A percentile compares a stretch with the other conserved stretches of the same genome.
phyloP scores from a whole-genome alignment of 2,329 filamentous ascomycete species.

The Alternaria dauci region DNA sequence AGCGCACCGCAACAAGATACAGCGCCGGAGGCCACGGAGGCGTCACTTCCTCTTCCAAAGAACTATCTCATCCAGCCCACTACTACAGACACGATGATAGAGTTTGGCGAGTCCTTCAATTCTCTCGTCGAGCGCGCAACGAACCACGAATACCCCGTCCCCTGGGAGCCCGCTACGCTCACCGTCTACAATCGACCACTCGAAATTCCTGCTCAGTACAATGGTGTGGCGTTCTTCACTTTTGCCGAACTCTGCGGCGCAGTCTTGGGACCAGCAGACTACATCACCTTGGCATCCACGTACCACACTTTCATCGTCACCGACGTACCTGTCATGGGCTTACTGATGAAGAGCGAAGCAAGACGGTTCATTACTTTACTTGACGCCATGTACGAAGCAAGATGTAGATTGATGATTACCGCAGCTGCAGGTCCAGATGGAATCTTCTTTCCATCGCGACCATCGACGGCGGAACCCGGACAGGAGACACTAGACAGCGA shows the following conservation, averaged over 20 bases:
- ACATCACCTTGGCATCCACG: slow-evolving; percentile 79
- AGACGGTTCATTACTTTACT: slow-evolving; percentile 81
- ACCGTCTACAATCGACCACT: slow-evolving; percentile 71
- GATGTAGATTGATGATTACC: slow-evolving; percentile 75
- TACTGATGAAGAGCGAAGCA: slow-evolving; percentile 80
- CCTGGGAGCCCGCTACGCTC: slow-evolving; percentile 58
- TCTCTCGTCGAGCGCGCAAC: slow-evolving; percentile 32
- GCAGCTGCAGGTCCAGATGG: slow-evolving; percentile 74
- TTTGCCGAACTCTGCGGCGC: slow-evolving; percentile 72
- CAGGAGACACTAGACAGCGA: slow-evolving; percentile 50
- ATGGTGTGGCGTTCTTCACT: slow-evolving; percentile 69
- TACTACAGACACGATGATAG: slow-evolving; percentile 28
- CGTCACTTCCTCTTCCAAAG: slow-evolving; percentile 35
- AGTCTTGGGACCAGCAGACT: slow-evolving; percentile 78
- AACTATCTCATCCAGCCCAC: slow-evolving; percentile 46
- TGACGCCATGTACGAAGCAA: slow-evolving; percentile 79
- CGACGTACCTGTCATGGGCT: slow-evolving; percentile 71
- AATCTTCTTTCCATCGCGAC: slow-evolving; percentile 72
- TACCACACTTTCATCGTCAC: slow-evolving; percentile 82
- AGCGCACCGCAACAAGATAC: neutral
- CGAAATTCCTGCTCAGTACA: slow-evolving; percentile 64
- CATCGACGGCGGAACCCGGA: slow-evolving; percentile 11
- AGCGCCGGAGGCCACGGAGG: neutral
- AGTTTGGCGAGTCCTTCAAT: slow-evolving; percentile 34
- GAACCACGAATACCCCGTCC: slow-evolving; percentile 44